phyloP scores from a whole-genome alignment of 2,329 filamentous ascomycete genomes.

The Calonectria pseudoreteaudii region DNA sequence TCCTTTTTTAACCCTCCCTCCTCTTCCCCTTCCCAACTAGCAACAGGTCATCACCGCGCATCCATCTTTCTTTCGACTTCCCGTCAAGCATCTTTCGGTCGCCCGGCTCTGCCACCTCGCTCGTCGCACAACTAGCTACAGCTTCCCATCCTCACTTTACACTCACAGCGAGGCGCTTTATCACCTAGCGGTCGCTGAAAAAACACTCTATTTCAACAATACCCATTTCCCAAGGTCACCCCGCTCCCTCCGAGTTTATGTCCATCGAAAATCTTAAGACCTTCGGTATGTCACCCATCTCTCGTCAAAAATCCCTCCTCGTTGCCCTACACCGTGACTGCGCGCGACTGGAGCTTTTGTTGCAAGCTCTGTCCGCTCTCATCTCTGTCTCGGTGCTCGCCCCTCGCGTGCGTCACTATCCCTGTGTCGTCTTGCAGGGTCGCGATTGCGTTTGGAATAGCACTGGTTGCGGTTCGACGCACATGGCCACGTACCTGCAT shows the following conservation, averaged over 20 bases:
- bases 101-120: background rate
- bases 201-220: conserved; percentile 52
- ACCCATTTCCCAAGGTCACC: conserved; percentile 67
- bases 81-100: conserved; percentile 23
- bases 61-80: conserved; percentile 20
- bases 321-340: background rate
- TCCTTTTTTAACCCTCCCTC: conserved; percentile 39
- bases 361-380: background rate
- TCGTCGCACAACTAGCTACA: conserved; percentile 28
- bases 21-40: conserved; percentile 14
- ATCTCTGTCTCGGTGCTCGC: background rate
- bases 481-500: conserved; percentile 42
- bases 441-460: background rate
- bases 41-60: conserved; percentile 12
- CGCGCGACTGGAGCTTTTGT: background rate
- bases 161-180: conserved; percentile 59
- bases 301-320: background rate
- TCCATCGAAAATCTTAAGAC: conserved; percentile 99
- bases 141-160: conserved; percentile 31
- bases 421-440: background rate
- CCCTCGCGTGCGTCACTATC: background rate
- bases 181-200: conserved; percentile 64
- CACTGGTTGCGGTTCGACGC: conserved; percentile 6
- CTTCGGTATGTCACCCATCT: conserved; percentile 76
- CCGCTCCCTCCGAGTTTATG: conserved; percentile 87